Evolutionary conservation across 2,329 filamentous ascomycete genomes (phyloP).

Genomic region (Hymenoscyphus salicellus): DNA sequence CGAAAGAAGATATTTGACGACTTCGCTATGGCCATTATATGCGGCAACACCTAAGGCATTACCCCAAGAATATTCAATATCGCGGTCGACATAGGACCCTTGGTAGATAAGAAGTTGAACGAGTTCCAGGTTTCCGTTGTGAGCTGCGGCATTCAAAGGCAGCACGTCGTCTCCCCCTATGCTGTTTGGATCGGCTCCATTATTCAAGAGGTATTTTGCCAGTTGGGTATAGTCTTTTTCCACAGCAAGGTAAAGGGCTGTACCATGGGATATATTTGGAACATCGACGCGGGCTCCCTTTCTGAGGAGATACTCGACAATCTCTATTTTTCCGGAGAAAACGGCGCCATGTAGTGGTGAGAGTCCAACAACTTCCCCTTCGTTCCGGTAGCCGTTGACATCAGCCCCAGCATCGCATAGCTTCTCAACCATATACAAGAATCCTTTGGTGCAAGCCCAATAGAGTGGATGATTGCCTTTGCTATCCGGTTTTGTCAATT

Average conservation of each 20-base stretch:
- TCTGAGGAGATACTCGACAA: slow-evolving; percentile 1
- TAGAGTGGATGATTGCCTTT: neutral
- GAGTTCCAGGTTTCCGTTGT: slow-evolving; percentile 5
- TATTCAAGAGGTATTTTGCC: neutral
- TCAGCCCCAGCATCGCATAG: slow-evolving; percentile 2
- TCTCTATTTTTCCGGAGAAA: slow-evolving; percentile 3
- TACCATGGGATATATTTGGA: neutral
- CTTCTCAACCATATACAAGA: slow-evolving; percentile 4
- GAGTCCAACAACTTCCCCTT: neutral
- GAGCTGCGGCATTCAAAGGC: slow-evolving; percentile 2
- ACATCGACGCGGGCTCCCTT: slow-evolving; percentile 3
- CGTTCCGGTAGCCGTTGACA: slow-evolving; percentile 2
- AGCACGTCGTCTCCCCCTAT: neutral
- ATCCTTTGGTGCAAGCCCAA: slow-evolving; percentile 2
- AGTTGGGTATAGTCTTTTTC: neutral
- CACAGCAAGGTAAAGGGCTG: slow-evolving; percentile 1
- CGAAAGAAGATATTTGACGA: slow-evolving; percentile 4
- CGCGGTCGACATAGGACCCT: neutral
- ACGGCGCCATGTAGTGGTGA: slow-evolving; percentile 5
- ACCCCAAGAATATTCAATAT: neutral
- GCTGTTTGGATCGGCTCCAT: slow-evolving; percentile 3
- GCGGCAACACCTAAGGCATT: slow-evolving; percentile 6
- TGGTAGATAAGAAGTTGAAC: neutral
- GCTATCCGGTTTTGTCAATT: neutral
- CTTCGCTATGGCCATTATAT: neutral